Conservation (phyloP, 495 filamentous ascomycete species). For the Xylaria telfairii region DNA sequence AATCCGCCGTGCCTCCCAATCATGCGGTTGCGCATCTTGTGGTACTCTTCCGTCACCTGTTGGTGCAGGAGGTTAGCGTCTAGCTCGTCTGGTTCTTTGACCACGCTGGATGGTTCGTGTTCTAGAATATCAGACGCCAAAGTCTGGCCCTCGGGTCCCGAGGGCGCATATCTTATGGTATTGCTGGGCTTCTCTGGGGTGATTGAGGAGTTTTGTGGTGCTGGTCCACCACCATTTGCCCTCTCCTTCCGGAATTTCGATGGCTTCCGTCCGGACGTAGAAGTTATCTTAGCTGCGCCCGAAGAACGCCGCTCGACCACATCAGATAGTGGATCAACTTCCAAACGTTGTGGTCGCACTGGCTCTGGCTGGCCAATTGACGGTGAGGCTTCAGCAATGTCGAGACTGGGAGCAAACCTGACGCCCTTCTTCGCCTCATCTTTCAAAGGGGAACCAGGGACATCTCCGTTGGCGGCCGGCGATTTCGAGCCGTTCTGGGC, state of each 20-base stretch:
- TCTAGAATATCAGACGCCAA: conserved; percentile 68
- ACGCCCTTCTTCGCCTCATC: conserved; percentile 70
- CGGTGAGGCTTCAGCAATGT: conserved; percentile 63
- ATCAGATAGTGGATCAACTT: conserved; percentile 51
- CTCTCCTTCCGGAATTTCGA: conserved; percentile 56
- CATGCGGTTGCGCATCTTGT: conserved; percentile 77
- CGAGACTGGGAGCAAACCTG: conserved; percentile 74
- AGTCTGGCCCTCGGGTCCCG: conserved; percentile 62
- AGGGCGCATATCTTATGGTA: conserved; percentile 41
- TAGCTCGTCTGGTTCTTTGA: conserved; percentile 71
- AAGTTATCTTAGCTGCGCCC: conserved; percentile 48
- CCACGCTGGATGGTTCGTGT: conserved; percentile 48
- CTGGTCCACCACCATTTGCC: conserved; percentile 20
- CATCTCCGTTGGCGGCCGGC: background rate
- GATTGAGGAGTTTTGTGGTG: conserved; percentile 24
- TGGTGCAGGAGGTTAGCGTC: conserved; percentile 75
- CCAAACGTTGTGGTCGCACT: conserved; percentile 38
- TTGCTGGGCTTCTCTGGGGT: conserved; percentile 32
- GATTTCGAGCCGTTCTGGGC: background rate
- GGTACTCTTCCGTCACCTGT: conserved; percentile 81
- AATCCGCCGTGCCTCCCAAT: conserved; percentile 83
- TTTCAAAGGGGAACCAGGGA: background rate
- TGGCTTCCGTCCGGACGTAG: conserved; percentile 43
- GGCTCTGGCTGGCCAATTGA: conserved; percentile 37
- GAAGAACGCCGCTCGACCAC: conserved; percentile 54